Conservation (phyloP, 176 grass and related monocot species). For the Oryza rufipogon region DNA sequence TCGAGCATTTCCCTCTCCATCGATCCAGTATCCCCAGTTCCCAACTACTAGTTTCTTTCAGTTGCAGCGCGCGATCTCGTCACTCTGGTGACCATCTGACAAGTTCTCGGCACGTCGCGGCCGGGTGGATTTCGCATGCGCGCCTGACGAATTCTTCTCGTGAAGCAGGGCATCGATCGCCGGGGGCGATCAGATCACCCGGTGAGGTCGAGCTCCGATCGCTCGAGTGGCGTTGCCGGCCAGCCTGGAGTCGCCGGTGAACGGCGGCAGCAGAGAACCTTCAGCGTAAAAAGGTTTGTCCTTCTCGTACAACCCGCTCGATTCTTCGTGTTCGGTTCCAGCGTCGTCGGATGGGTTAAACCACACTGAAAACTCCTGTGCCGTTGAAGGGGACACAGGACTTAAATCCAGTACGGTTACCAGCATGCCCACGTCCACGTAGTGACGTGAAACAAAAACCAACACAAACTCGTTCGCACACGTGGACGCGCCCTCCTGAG, state of each 20-base stretch:
- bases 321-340: too few relatives aligned
- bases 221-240: not conserved
- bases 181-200: too few relatives aligned
- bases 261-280: not conserved
- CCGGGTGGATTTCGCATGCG: not conserved
- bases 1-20: too few relatives aligned
- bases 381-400: too few relatives aligned
- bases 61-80: too few relatives aligned
- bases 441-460: not conserved
- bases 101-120: not conserved
- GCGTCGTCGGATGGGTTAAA: too few relatives aligned
- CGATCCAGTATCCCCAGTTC: too few relatives aligned
- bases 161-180: not conserved
- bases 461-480: not conserved
- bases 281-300: not conserved
- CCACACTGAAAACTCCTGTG: too few relatives aligned
- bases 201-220: not conserved
- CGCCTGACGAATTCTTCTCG: not conserved
- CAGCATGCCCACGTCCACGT: not conserved
- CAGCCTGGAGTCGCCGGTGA: not conserved
- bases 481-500: slow-evolving; percentile 29
- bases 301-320: not conserved
- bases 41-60: too few relatives aligned
- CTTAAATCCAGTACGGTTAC: too few relatives aligned
- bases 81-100: too few relatives aligned